Evolutionary conservation across 1,284 basidiomycete genomes (phyloP).

Genomic region (Lentinus polychrous): DNA sequence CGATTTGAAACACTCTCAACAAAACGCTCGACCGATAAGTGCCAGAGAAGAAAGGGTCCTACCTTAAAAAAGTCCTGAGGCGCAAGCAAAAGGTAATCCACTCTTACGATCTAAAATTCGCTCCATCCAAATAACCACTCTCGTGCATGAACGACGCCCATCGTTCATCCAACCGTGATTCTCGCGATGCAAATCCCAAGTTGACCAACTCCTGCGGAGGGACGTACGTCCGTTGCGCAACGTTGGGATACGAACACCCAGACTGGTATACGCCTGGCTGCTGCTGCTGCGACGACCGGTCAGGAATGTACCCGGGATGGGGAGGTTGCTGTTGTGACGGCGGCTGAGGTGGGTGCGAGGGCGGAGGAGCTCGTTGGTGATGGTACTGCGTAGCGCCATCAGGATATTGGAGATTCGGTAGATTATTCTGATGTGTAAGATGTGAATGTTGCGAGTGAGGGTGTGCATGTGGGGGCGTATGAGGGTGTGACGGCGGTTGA

Average conservation of each 20-base stretch:
- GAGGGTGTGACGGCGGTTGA: slow-evolving; percentile 3
- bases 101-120: slow-evolving; percentile 12
- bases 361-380: slow-evolving; percentile 6
- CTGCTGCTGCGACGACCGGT: background rate
- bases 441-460: slow-evolving; percentile 6
- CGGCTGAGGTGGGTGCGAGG: slow-evolving; percentile 1
- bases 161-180: slow-evolving; percentile 23
- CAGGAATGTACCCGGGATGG: slow-evolving; percentile 4
- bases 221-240: slow-evolving; percentile 10
- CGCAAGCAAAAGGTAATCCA: too few relatives aligned
- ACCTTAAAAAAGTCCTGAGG: background rate
- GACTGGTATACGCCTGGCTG: background rate
- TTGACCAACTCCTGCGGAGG: slow-evolving; percentile 24
- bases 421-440: background rate
- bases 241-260: too few relatives aligned
- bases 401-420: too few relatives aligned
- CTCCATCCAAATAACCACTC: slow-evolving; percentile 22
- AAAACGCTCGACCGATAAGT: too few relatives aligned
- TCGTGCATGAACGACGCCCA: slow-evolving; percentile 28
- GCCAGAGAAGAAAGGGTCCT: too few relatives aligned
- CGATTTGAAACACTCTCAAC: too few relatives aligned
- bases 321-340: slow-evolving; percentile 4
- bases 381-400: background rate
- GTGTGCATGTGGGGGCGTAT: slow-evolving; percentile 1
- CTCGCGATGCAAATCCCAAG: slow-evolving; percentile 23